Percentiles rank a stretch among this genome's conserved stretches.
Conservation (phyloP, 1,139 yeast species). For the Saccharomycopsis hybrid region DNA sequence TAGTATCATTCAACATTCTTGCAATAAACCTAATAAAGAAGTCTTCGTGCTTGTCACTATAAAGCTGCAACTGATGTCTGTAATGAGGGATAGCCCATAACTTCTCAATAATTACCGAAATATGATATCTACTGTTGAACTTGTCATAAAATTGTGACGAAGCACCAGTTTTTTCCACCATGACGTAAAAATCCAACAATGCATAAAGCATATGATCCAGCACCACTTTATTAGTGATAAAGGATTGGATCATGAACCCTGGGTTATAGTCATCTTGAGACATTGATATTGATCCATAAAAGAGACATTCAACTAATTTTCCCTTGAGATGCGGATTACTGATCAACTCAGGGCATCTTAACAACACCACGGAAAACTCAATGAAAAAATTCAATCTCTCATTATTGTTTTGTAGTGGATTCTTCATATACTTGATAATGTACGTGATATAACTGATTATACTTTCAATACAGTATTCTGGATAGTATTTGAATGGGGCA, state of each 20-base stretch:
- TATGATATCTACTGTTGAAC: conserved; percentile 83
- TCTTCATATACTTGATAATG: conserved; percentile 50
- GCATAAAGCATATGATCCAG: conserved; percentile 69
- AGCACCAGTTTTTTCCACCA: conserved; percentile 94
- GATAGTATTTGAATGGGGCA: conserved; percentile 73
- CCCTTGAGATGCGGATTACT: conserved; percentile 94
- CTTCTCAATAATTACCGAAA: conserved; percentile 74
- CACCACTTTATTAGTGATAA: conserved; percentile 59
- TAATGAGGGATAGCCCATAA: conserved; percentile 73
- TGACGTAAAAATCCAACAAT: conserved; percentile 81
- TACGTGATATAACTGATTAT: conserved; percentile 69
- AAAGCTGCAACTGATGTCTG: conserved; percentile 59
- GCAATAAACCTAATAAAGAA: conserved; percentile 92
- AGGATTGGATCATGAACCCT: conserved; percentile 67
- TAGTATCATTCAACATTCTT: conserved; percentile 88
- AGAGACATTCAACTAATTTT: conserved; percentile 72
- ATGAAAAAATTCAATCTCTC: conserved; percentile 52
- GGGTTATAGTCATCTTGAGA: conserved; percentile 42
- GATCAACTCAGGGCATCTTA: conserved; percentile 79
- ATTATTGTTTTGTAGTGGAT: conserved; percentile 51
- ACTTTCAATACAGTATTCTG: conserved; percentile 84
- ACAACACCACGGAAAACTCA: conserved; percentile 64
- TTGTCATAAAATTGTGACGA: conserved; percentile 94
- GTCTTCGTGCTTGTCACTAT: conserved; percentile 60
- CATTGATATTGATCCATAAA: conserved; percentile 62